Conservation (phyloP, 345 rosid species). For the Theobroma cacao region DNA sequence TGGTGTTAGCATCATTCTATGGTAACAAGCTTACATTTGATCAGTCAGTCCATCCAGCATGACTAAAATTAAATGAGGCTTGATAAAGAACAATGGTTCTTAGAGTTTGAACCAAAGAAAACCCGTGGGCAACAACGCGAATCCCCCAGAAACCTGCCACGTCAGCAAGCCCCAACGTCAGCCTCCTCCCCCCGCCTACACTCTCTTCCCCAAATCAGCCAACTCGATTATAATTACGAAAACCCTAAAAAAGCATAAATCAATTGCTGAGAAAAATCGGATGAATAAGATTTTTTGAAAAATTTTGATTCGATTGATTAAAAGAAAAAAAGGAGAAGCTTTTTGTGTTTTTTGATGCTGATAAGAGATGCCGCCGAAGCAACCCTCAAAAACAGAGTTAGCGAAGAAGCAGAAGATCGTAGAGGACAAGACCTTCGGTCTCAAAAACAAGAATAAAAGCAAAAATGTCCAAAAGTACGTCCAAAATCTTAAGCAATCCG, state of each 20-base stretch:
- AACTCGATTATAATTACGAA: background rate
- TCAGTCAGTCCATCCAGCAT: too few relatives aligned
- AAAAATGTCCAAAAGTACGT: constrained; percentile 70
- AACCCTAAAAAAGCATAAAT: background rate
- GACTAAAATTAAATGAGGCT: too few relatives aligned
- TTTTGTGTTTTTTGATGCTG: constrained; percentile 31
- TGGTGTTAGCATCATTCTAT: too few relatives aligned
- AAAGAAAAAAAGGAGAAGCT: background rate
- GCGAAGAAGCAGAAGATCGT: constrained; percentile 79
- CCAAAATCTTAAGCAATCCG: constrained; percentile 57
- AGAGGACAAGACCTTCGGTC: constrained; percentile 84
- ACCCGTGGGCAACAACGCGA: too few relatives aligned
- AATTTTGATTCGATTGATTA: background rate
- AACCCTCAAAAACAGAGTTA: constrained; percentile 54
- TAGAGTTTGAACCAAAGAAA: too few relatives aligned
- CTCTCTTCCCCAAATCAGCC: background rate
- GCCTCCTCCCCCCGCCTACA: background rate
- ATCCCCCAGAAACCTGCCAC: constrained; percentile 2
- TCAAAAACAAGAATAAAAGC: constrained; percentile 74
- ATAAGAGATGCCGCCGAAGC: constrained; percentile 70
- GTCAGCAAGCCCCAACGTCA: background rate
- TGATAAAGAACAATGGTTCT: too few relatives aligned
- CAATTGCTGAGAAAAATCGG: background rate
- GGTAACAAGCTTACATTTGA: too few relatives aligned
- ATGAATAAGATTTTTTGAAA: background rate